A percentile compares a stretch with the other conserved stretches of the same genome.
These are phyloP conservation scores for Calcarisporium arbuscula DNA, from an alignment of 2,329 filamentous ascomycete species.

Conservation along the genomic window DNA sequence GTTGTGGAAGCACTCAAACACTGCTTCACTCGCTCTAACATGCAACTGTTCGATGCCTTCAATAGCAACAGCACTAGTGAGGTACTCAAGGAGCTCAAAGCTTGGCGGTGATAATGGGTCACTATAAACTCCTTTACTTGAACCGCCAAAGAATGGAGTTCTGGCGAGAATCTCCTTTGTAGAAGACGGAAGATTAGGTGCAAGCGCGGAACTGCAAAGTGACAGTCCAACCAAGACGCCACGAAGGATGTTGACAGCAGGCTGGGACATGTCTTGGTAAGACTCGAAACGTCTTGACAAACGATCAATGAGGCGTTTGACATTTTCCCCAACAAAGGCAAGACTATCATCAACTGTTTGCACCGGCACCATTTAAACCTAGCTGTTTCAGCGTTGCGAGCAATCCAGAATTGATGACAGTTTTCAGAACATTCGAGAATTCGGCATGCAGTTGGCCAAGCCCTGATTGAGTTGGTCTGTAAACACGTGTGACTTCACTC, in stretches of 20 bases:
- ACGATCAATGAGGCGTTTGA: slow-evolving; percentile 64
- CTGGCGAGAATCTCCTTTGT: slow-evolving; percentile 34
- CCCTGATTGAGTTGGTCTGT: slow-evolving; percentile 62
- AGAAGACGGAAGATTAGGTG: slow-evolving; percentile 31
- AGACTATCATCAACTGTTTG: slow-evolving; percentile 30
- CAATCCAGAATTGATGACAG: slow-evolving; percentile 46
- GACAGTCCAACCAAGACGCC: slow-evolving; percentile 72
- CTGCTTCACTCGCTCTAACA: slow-evolving; percentile 38
- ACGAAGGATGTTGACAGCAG: slow-evolving; percentile 71
- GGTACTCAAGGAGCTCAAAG: slow-evolving; percentile 38
- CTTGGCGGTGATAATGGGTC: slow-evolving; percentile 16
- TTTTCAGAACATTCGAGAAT: slow-evolving; percentile 68
- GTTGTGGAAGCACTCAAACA: slow-evolving; percentile 62
- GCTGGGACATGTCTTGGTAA: slow-evolving; percentile 80
- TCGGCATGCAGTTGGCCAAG: slow-evolving; percentile 72
- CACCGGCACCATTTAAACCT: slow-evolving; percentile 12
- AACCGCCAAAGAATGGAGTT: slow-evolving; percentile 52
- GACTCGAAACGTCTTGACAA: slow-evolving; percentile 64
- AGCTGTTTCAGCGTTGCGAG: slow-evolving; percentile 24
- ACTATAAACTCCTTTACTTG: slow-evolving; percentile 20
- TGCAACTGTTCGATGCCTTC: slow-evolving; percentile 39
- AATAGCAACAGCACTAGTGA: slow-evolving; percentile 32
- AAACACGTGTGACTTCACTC: slow-evolving; percentile 57
- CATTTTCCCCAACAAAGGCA: slow-evolving; percentile 45
- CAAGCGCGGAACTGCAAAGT: slow-evolving; percentile 42